Percentiles rank a stretch among this genome's conserved stretches.
These are phyloP conservation scores for Kwoniella sp. DNA, from an alignment of 768 basidiomycete species.

Conservation along the genomic window DNA sequence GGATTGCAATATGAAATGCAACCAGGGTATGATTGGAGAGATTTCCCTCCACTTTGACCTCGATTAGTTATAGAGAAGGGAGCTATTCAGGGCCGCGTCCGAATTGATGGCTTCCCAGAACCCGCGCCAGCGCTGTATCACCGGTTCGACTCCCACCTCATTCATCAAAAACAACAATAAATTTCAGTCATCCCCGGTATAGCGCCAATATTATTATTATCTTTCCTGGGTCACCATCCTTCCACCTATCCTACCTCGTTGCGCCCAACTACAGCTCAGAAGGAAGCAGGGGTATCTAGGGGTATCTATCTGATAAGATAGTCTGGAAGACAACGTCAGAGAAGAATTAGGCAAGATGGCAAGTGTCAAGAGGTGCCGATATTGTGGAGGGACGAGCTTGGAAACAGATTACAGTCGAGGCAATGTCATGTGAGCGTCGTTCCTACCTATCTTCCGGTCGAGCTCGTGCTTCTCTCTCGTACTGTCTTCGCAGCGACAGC, in stretches of 20 bases:
- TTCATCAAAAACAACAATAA: conserved; percentile 7
- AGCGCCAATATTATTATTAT: not conserved
- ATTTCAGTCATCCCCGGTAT: not conserved
- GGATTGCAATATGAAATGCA: too few relatives aligned
- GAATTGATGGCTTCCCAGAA: too few relatives aligned
- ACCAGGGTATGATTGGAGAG: too few relatives aligned
- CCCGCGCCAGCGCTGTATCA: not conserved
- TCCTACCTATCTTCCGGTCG: not conserved
- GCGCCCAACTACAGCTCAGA: not conserved
- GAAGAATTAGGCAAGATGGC: conserved; percentile 2
- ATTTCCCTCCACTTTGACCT: too few relatives aligned
- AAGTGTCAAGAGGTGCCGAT: conserved; percentile 21
- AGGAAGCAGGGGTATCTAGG: too few relatives aligned
- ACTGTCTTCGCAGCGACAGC: too few relatives aligned
- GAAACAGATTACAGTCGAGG: conserved; percentile 28
- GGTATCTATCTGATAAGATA: conserved; percentile 3
- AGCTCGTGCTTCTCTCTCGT: not conserved
- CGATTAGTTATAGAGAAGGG: not conserved
- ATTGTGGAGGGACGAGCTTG: conserved; percentile 18
- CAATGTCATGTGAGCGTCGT: conserved; percentile 24
- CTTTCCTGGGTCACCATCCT: not conserved
- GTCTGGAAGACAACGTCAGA: not conserved
- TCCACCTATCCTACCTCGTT: not conserved
- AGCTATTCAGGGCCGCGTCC: not conserved
- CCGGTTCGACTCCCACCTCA: conserved; percentile 18